phyloP scores from a whole-genome alignment of 2,329 filamentous ascomycete genomes.

The Rhytidhysteron rufulum region DNA sequence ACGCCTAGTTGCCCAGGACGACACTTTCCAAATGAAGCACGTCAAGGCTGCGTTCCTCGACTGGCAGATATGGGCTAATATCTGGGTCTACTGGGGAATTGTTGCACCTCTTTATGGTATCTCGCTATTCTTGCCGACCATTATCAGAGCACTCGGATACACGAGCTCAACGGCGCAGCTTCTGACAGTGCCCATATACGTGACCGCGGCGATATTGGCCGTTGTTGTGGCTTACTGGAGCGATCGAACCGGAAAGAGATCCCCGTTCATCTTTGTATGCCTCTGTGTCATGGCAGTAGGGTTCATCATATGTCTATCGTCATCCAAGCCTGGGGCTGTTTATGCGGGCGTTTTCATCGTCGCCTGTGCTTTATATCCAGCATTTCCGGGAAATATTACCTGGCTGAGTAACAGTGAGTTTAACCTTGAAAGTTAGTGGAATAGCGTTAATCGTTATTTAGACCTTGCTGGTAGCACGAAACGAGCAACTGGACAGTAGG shows the following conservation, averaged over 20 bases:
- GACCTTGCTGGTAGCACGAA: constrained; percentile 53
- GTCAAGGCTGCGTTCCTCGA: constrained; percentile 45
- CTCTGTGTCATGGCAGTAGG: constrained; percentile 31
- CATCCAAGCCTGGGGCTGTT: constrained; percentile 26
- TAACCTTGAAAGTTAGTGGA: not conserved
- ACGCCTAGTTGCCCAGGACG: constrained; percentile 59
- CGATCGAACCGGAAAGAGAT: constrained; percentile 28
- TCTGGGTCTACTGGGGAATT: constrained; percentile 64
- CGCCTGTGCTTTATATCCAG: constrained; percentile 33
- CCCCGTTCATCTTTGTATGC: constrained; percentile 31
- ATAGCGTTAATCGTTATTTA: constrained; percentile 22
- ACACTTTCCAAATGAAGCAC: constrained; percentile 62
- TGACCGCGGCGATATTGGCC: constrained; percentile 32
- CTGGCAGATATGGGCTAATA: constrained; percentile 48
- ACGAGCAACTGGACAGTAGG: constrained; percentile 46
- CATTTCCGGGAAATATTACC: constrained; percentile 39
- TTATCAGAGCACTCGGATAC: constrained; percentile 40
- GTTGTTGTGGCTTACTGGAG: constrained; percentile 28
- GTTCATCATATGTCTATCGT: constrained; percentile 36
- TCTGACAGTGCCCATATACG: constrained; percentile 42
- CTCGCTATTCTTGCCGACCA: constrained; percentile 44
- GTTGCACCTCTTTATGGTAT: constrained; percentile 25
- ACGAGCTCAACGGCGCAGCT: constrained; percentile 38
- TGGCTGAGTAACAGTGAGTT: constrained; percentile 51
- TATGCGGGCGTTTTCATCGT: constrained; percentile 38